These are phyloP conservation scores for Hanseniaspora meyeri DNA, from an alignment of 805 yeast genomes.

Conservation along the genomic window DNA sequence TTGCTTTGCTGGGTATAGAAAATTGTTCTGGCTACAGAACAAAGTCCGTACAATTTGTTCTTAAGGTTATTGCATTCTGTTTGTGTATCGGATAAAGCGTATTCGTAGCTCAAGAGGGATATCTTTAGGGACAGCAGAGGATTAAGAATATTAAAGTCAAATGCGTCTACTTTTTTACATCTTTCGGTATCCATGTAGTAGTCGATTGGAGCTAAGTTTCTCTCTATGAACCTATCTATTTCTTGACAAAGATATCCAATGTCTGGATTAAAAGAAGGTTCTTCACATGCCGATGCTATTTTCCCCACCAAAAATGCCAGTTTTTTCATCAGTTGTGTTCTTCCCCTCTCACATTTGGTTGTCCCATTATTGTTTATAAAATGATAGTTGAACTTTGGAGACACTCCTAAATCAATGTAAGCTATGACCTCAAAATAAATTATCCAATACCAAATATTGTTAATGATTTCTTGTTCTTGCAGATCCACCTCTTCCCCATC, in stretches of 20 bases:
- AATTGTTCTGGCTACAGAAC: background rate
- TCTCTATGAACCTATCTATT: constrained; percentile 1
- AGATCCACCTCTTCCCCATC: background rate
- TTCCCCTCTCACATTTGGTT: constrained; percentile 1
- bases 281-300: background rate
- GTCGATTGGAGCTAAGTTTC: constrained; percentile 3
- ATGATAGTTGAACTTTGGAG: background rate
- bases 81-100: background rate
- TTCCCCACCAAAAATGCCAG: background rate
- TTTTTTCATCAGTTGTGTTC: constrained; percentile 4
- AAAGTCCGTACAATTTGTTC: background rate
- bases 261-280: constrained; percentile 6
- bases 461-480: background rate
- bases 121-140: background rate
- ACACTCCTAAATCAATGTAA: background rate
- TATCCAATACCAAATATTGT: constrained; percentile 10
- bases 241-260: constrained; percentile 1
- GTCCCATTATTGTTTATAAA: background rate
- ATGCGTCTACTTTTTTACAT: background rate
- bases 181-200: background rate
- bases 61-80: background rate
- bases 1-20: background rate
- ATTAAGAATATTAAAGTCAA: constrained; percentile 2
- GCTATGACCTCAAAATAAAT: constrained; percentile 3
- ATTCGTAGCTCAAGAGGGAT: background rate